These are phyloP conservation scores for Solanum appendiculatum DNA, from an alignment of 257 asterid genomes.

Conservation along the genomic window DNA sequence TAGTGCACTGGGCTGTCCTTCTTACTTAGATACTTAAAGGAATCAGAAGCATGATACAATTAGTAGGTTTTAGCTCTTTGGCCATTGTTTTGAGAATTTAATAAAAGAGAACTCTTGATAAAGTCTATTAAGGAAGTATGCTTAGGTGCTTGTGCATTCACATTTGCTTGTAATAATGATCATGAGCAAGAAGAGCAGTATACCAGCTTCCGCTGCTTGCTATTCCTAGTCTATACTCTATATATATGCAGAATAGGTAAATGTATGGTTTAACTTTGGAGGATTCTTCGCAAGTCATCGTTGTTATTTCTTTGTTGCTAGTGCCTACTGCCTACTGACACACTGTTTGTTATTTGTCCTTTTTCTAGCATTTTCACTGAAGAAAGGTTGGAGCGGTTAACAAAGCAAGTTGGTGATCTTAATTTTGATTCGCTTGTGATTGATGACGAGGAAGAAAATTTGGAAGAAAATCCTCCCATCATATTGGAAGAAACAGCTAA, in stretches of 20 bases:
- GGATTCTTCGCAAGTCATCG: background rate
- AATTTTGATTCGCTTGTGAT: slow-evolving; percentile 43
- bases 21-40: background rate
- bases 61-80: background rate
- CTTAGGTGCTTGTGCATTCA: background rate
- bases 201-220: background rate
- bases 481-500: slow-evolving; percentile 30
- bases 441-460: slow-evolving; percentile 28
- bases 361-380: slow-evolving; percentile 71
- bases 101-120: background rate
- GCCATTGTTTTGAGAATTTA: background rate
- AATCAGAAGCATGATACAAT: background rate
- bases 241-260: background rate
- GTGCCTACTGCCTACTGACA: background rate
- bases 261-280: background rate
- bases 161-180: background rate
- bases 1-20: background rate
- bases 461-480: slow-evolving; percentile 36
- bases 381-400: slow-evolving; percentile 84
- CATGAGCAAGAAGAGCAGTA: background rate
- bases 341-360: background rate
- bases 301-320: slow-evolving; percentile 1
- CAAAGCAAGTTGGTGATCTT: slow-evolving; percentile 58
- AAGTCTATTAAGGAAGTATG: background rate
- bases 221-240: background rate